Evolutionary conservation across 2,329 filamentous ascomycete genomes (phyloP), one percentile per base, ranked within the genome.

Genomic region (Trichothecium sympodiale): DNA sequence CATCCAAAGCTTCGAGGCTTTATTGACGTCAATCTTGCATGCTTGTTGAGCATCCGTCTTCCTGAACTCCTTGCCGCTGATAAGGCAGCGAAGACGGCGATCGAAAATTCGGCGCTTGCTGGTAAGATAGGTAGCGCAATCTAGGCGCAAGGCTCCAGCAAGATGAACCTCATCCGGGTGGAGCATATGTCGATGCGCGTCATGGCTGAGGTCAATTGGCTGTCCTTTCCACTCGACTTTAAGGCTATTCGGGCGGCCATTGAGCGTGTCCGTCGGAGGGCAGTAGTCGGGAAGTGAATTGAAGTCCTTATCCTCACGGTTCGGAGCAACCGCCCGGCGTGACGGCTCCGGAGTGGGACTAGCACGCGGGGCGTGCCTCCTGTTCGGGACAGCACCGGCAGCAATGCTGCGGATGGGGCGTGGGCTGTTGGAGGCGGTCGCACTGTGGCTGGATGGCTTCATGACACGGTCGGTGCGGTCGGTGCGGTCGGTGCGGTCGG

Each of bases 21-120:
- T 96, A 67, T 95, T 95, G 55, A 96, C 89, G 50, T 96, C 89
- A 44, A 95, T 94, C 65, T 93, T 93, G 71, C 86, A 94, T n/a
- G 85, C 86, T 56, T 94, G 84, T 57, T 96, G 89, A 5, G 87
- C 86, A 54, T 94, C 85, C 2, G 89, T 96, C 71, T 94, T 94
- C 55, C 85, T 80, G 57, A 94, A 95, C 50, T 88, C 83, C 59
- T 93, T 91, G 53, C 73, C 72, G 26, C 75, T 77, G 38, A 65
- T 62, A 3, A 78, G 73, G 40, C 72, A 74, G 34, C 81, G 74
- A 25, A 89, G 71, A 29, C 84, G 77, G 34, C 77, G 77, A 37
- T 80, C 67, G 56, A 96, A 96, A 52, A 96, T 89, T 41, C 87
- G 80, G 39, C 89, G 80, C 69, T 95, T 96, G 66, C 83, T 91